These are phyloP conservation scores for Exophiala lecanii-corni DNA, from an alignment of 2,329 filamentous ascomycete genomes.

Conservation along the genomic window DNA sequence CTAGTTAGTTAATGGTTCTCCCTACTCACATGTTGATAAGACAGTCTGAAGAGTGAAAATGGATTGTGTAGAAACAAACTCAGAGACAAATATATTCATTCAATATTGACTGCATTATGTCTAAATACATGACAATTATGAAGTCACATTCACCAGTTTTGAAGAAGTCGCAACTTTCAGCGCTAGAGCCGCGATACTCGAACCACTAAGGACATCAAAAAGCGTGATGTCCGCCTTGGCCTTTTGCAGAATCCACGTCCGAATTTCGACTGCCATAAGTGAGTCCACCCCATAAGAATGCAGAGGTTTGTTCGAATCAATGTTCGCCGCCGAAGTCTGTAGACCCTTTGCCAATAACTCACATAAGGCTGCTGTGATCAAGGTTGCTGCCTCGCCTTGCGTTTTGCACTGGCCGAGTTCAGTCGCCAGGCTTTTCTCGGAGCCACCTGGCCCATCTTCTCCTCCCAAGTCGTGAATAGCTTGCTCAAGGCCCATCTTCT, in stretches of 20 bases:
- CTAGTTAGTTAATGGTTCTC: too few species aligned
- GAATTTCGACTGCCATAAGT: constrained; percentile 30
- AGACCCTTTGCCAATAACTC: constrained; percentile 13
- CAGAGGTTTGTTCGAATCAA: constrained; percentile 23
- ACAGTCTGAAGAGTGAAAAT: too few species aligned
- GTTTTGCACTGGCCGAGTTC: constrained; percentile 11
- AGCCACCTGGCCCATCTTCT: constrained; percentile 9
- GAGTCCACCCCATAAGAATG: constrained; percentile 29
- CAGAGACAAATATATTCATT: too few species aligned
- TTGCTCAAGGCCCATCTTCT: background rate
- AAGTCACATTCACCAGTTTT: constrained; percentile 4
- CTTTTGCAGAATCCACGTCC: constrained; percentile 28
- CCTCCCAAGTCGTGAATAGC: background rate
- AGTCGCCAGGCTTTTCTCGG: constrained; percentile 10
- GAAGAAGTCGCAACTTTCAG: constrained; percentile 25
- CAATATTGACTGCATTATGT: too few species aligned
- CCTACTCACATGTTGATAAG: too few species aligned
- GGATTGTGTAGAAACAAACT: too few species aligned
- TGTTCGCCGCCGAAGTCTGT: constrained; percentile 16
- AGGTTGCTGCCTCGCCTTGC: constrained; percentile 3
- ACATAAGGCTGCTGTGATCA: constrained; percentile 5
- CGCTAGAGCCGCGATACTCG: constrained; percentile 25
- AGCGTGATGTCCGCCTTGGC: constrained; percentile 31
- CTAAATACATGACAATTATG: too few species aligned
- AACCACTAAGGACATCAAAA: constrained; percentile 28